Evolutionary conservation across 129 eudicot genomes (phyloP), one percentile per base, ranked within the genome.

Genomic region (Pittosporum tobira): DNA sequence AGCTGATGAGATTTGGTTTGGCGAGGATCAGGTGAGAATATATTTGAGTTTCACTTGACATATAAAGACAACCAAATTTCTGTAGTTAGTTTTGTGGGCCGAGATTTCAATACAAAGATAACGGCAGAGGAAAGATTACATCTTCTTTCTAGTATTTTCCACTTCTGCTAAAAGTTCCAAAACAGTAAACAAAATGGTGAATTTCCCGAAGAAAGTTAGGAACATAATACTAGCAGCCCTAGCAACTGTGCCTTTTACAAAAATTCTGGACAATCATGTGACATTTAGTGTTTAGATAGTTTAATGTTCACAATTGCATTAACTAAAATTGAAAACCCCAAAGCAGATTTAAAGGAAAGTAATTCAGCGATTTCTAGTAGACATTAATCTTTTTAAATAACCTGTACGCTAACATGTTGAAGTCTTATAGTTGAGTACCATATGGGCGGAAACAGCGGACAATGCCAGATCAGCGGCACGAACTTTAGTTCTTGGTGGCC

Each of bases 381-480:
- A 25, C 37, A 6, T 25, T 29, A 18, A 22, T 54, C 40, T 31
- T 37, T 16, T 14, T 21, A 22, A 18, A 61, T 47, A 16, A 27
- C 47, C 59, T 50, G 43, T 31, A n/a, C 11, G 20, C 75, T 38
- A 64, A 48, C 51, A 42, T 34, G 34, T 58, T 56, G 20, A 29
- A 38, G 50, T 63, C 52, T 68, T 73, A 27, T 72, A 89, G 97
- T 64, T 90, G 73, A 85, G 95, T 71, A 90, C 97, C n/a, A 85
- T 85, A 48, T 90, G 89, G 97, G 88, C 95, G 19, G 82, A 77
- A 65, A 69, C 95, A 18, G 75, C 87, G 27, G 86, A 90, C 62
- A 80, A 73, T 62, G 97, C 97, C 37, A 77, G 97, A 76, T 77
- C 87, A 65, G 94, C 89, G n/a, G 97, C 97, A 51, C 85, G 97